Evolutionary conservation across 2,329 filamentous ascomycete species (phyloP), one percentile per base, ranked within the genome.

Genomic region (Mariannaea sp.): DNA sequence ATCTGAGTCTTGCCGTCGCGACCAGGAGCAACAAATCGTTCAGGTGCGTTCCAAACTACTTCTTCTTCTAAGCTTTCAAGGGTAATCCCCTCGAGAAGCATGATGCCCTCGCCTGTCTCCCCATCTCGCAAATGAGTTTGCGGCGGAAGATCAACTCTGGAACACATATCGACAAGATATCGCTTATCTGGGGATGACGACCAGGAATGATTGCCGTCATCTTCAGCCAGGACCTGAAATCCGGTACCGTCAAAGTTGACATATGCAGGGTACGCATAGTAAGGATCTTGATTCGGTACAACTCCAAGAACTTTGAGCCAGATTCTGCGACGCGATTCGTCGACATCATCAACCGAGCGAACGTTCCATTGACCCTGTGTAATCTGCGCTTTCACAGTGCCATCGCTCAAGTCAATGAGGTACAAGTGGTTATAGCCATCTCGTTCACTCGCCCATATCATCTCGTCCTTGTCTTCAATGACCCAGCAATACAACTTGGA

Each of bases 371-470:
- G 3, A 6, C 67, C 68, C 3, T 51, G 57, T 4, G 68, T 70
- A 3, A 70, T 57, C 35, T 67, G 68, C 1, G 30, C 50, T 4
- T 66, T 60, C 12, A 61, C 45, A 7, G 57, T 51, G 4, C 56
- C 61, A 4, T 38, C 49, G 1, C 14, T 4, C 3, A 58, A 22
- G 20, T 64, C 54, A 7, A 64, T 19, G 3, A 69, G 63, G 24
- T 70, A 69, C 1, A 70, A 43, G 14, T 70, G 68, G 6, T 65
- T 65, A 46, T 61, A 61, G 12, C 67, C 66, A 24, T 69, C 62
- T 5, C 68, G 56, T 29, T 70, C 68, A 12, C 66, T 68, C 0
- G 57, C 30, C 67, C 68, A 70, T 3, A 70, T 48, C 22, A 70
- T 50, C 26, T 70, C 66, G 4, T 60, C 19, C 1, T 46, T 43